Evolutionary conservation across 148 eudicot genomes (phyloP).

Genomic region (Camellia granthamiana): DNA sequence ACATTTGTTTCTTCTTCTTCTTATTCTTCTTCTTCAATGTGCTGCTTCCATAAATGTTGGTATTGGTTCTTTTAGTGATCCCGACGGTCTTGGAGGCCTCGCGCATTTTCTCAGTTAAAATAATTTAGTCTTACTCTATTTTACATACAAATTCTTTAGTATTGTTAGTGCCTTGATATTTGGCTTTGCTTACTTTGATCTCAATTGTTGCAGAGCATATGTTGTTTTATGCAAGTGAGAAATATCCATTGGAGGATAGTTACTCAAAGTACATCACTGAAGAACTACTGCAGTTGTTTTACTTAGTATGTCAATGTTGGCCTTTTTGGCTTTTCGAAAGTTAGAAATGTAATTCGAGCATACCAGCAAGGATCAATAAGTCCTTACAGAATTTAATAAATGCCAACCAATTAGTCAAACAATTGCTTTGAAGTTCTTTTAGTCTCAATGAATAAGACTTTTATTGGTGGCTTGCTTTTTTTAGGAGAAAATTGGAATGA

Average conservation of each 20-base stretch:
- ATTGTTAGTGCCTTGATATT: not conserved
- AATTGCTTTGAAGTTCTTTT: no score
- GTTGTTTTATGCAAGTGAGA: slow-evolving; percentile 97
- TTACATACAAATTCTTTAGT: no score
- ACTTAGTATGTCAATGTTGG: not conserved
- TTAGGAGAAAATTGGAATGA: no score
- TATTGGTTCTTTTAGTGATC: slow-evolving; percentile 80
- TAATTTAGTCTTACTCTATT: not conserved
- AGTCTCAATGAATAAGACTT: no score
- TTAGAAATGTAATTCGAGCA: no score
- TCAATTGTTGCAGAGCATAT: slow-evolving; percentile 72
- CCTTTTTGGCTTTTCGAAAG: no score
- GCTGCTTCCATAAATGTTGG: slow-evolving; percentile 88
- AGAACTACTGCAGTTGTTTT: slow-evolving; percentile 35
- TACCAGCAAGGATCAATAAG: no score
- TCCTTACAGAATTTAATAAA: no score
- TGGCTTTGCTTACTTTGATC: slow-evolving; percentile 2
- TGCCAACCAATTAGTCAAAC: no score
- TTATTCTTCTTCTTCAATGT: slow-evolving; percentile 38
- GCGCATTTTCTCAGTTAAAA: slow-evolving; percentile 85
- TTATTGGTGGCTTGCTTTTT: no score
- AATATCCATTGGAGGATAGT: slow-evolving; percentile 93
- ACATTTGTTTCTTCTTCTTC: not conserved
- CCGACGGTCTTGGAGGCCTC: slow-evolving; percentile 86
- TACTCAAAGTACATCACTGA: slow-evolving; percentile 84